Evolutionary conservation across 768 basidiomycete genomes (phyloP).

Genomic region (Coprinopsis strossmayeri): DNA sequence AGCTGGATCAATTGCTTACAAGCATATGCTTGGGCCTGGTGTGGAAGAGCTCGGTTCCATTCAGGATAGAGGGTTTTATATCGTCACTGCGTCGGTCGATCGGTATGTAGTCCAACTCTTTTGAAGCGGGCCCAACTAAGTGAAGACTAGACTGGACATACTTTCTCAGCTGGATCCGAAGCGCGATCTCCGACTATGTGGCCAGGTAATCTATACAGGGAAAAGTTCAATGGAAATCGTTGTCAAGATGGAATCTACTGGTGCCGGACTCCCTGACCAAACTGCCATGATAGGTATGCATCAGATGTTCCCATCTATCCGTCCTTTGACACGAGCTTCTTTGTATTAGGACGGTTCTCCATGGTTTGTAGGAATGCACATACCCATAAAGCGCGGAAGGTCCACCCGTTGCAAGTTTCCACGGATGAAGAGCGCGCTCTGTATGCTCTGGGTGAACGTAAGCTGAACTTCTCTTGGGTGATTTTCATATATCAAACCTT

Average conservation of each 20-base stretch:
- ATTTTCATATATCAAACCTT: not conserved
- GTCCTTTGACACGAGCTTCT: not conserved
- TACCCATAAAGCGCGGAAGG: constrained; percentile 55
- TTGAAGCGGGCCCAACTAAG: not conserved
- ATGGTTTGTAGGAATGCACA: constrained; percentile 79
- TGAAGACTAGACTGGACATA: constrained; percentile 53
- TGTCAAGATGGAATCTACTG: constrained; percentile 72
- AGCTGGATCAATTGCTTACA: constrained; percentile 81
- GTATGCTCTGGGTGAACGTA: constrained; percentile 63
- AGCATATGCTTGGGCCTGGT: constrained; percentile 67
- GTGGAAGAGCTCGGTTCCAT: constrained; percentile 50
- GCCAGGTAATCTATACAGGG: constrained; percentile 78
- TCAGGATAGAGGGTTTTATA: constrained; percentile 64
- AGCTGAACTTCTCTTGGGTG: constrained; percentile 14
- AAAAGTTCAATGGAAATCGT: constrained; percentile 79
- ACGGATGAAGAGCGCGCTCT: constrained; percentile 60
- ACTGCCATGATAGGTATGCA: constrained; percentile 60
- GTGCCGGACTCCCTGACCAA: constrained; percentile 39
- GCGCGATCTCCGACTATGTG: constrained; percentile 66
- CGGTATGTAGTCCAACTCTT: constrained; percentile 30
- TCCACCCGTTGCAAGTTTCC: constrained; percentile 55
- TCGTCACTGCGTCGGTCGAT: constrained; percentile 82
- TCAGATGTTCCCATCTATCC: not conserved
- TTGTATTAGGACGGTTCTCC: constrained; percentile 65
- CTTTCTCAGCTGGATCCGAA: constrained; percentile 49